Base-by-base conservation (phyloP, 768 basidiomycete genomes). In the Kwoniella sp. region DNA sequence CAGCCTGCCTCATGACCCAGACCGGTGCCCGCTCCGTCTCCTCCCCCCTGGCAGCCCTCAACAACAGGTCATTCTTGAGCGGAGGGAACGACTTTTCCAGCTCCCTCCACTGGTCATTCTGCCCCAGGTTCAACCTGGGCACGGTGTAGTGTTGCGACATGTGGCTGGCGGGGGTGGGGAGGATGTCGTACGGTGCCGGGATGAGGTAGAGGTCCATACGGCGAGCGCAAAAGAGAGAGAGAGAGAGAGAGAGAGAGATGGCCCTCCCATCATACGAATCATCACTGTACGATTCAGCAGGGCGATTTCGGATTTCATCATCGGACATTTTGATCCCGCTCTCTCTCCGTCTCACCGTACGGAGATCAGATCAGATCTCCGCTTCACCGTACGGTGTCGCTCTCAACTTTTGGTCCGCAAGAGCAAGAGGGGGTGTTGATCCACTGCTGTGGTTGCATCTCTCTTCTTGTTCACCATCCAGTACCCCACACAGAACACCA, bases 1-100 rank as follows among this genome's bases (percentile, higher is more conserved):
- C 92, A 20, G 92, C 92, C 73, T 96, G 92, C 29, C 92, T 83
- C 92, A 96, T 96, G 43, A 93, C 87, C 92, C 92, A 96, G 50
- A 91, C 89, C n/a, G 92, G 91, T 6, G 91, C 89, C 49, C 87
- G 83, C 67, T 90, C 88, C 0, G 88, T 91, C 71, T 80, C 78
- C 75, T 93, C 86, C 25, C 88, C 88, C 85, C 62, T 47, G 48
- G 90, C 90, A 37, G 92, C 90, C n/a, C 92, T 83, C 42, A 95
- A 74, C 28, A 95, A 67, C 37, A 95, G 79, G 71, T 95, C 89
- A 72, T 96, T 95, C 72, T 84, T 84, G 56, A 93, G 50, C 9
- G 53, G 49, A 10, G 71, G 65, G 31, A 63, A 66, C n/a, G 46
- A 36, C 28, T 47, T 45, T n/a, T 58, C 39, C 7, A 52, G 17